Evolutionary conservation across 495 filamentous ascomycete genomes (phyloP), one percentile per base, ranked within the genome.

Genomic region (Podospora pseudoanserina): DNA sequence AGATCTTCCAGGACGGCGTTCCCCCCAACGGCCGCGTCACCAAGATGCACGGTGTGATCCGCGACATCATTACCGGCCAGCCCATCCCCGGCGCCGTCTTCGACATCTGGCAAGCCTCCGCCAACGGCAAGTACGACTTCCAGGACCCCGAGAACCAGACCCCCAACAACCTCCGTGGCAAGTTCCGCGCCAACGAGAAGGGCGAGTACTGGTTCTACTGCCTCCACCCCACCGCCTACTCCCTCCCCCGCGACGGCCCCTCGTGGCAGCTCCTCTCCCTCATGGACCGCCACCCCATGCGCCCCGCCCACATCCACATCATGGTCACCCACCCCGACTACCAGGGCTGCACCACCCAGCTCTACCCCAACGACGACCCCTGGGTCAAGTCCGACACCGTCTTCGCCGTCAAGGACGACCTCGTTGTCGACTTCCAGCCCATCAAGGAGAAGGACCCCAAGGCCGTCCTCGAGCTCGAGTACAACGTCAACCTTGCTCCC

Each of bases 51-150:
- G 91, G 91, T 68, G 80, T 83, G 62, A 85, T 94, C 71, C 82
- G 76, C 66, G 91, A 94, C 79, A 85, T 92, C 74, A 84, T 87
- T 64, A 92, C 91, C 26, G 88, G 88, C 72, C 82, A 86, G 79
- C 88, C 88, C 65, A 89, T 94, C 76, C 85, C 81, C 60, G 79
- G 79, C 72, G 91, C 90, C 73, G 88, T 90, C 65, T 86, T 94
- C 75, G 92, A 95, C 77, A 89, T 93, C 82, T 95, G 92, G 92
- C 90, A 95, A 77, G 90, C 91, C 55, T 90, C 87, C 6, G 84
- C 90, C 79, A 95, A 94, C 82, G 91, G 91, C 74, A 86, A 90
- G 76, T 95, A 95, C 86, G 92, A 95, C 78, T 92, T 93, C 88
- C 92, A 95, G 81, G 92, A 94, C 79, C 88, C 90, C 53, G 82